phyloP scores from a whole-genome alignment of 345 rosid species.

The Toxicodendron radicans region DNA sequence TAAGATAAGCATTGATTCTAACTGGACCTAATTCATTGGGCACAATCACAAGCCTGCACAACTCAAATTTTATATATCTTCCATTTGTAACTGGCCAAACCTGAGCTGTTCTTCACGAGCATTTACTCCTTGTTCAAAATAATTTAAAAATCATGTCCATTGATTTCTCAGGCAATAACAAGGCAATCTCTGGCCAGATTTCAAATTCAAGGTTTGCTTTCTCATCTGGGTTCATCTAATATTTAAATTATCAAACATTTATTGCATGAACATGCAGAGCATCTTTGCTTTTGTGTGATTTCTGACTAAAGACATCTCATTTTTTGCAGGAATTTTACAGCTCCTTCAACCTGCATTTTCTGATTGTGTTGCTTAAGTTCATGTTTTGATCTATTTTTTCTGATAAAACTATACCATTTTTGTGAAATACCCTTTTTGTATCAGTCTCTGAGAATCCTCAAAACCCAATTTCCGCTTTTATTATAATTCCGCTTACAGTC shows the following conservation, averaged over 20 bases:
- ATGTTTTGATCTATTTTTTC: background rate
- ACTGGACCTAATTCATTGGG: no score
- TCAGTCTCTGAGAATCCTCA: background rate
- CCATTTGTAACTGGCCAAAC: no score
- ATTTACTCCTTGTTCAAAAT: background rate
- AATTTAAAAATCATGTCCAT: background rate
- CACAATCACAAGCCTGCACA: no score
- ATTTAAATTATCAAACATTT: background rate
- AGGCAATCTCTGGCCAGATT: constrained; percentile 1
- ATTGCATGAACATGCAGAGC: background rate
- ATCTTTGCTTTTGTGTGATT: background rate
- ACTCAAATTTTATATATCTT: no score
- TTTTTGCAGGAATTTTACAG: constrained; percentile 14
- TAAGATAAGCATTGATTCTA: no score
- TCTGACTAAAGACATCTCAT: background rate
- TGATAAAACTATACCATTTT: background rate
- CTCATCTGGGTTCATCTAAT: constrained; percentile 1
- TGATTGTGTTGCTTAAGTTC: background rate
- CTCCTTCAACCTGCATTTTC: constrained; percentile 1
- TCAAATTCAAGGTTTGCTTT: constrained; percentile 12
- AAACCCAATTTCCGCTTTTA: no score
- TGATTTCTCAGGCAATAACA: constrained; percentile 10
- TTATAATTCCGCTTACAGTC: no score
- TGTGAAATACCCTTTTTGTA: background rate
- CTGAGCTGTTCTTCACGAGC: background rate